These are phyloP conservation scores for Trifolium subterraneum DNA, from an alignment of 306 rosid genomes.

Conservation along the genomic window DNA sequence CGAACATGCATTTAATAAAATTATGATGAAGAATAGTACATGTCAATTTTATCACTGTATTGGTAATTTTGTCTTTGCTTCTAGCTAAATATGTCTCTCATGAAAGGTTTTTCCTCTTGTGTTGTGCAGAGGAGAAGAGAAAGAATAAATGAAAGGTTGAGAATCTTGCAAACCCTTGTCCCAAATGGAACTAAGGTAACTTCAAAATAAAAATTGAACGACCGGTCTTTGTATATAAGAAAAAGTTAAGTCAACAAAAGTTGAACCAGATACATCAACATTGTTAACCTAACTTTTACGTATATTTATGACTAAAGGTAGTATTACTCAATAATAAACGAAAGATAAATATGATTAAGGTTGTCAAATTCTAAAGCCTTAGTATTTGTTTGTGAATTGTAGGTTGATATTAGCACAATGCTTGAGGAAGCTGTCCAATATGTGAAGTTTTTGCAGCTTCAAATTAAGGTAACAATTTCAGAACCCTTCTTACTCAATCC, in stretches of 20 bases:
- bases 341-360: neutral
- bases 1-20: neutral
- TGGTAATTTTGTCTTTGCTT: neutral
- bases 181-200: constrained; percentile 86
- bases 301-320: too few relatives aligned
- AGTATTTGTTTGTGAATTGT: constrained; percentile 16
- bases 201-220: constrained; percentile 1
- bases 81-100: neutral
- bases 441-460: constrained; percentile 37
- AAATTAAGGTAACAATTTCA: neutral
- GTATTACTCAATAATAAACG: neutral
- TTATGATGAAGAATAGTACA: too few relatives aligned
- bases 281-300: too few relatives aligned
- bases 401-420: constrained; percentile 92
- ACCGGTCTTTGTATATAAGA: too few relatives aligned
- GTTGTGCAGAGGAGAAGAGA: constrained; percentile 81
- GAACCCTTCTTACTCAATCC: neutral
- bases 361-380: constrained; percentile 3
- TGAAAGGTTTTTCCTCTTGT: neutral
- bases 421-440: constrained; percentile 96
- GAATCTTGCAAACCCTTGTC: constrained; percentile 74
- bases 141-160: constrained; percentile 85
- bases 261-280: too few relatives aligned
- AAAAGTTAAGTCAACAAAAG: too few relatives aligned
- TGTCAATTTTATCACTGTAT: neutral